Evolutionary conservation across 2,329 filamentous ascomycete genomes (phyloP).

Genomic region (Colletotrichum abscissum): DNA sequence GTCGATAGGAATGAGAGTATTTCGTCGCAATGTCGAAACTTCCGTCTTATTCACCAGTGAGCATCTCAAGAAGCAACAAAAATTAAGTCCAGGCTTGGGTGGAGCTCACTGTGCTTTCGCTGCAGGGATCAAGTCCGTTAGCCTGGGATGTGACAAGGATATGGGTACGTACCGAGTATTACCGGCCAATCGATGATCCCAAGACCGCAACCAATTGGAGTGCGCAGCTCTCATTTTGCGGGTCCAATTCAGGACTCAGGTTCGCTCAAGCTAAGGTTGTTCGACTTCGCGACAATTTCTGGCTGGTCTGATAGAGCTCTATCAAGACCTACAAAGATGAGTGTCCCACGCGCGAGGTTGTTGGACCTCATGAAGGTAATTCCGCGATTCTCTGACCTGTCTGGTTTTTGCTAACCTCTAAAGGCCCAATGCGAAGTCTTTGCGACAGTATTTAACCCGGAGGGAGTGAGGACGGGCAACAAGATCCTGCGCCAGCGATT

Average conservation of each 20-base stretch:
- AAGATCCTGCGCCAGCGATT: conserved; percentile 91
- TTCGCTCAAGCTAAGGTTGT: conserved; percentile 19
- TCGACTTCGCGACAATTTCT: conserved; percentile 21
- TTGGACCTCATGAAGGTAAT: conserved; percentile 83
- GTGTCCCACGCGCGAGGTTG: conserved; percentile 70
- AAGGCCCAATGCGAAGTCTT: conserved; percentile 94
- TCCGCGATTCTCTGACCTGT: not conserved
- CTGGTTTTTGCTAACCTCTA: not conserved
- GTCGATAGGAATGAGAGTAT: not conserved
- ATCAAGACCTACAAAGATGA: conserved; percentile 60
- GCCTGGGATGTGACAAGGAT: no score
- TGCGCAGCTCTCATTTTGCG: not conserved
- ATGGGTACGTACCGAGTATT: not conserved
- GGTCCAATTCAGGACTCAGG: conserved; percentile 7
- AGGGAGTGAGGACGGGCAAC: conserved; percentile 84
- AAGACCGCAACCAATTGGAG: not conserved
- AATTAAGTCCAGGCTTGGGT: not conserved
- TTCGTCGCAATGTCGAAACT: not conserved
- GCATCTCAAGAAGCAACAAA: not conserved
- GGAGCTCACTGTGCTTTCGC: not conserved
- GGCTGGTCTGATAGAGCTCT: conserved; percentile 25
- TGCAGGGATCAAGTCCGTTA: not conserved
- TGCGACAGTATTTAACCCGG: conserved; percentile 89
- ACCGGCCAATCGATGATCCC: conserved; percentile 27
- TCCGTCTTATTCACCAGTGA: not conserved